Conservation (phyloP, 768 basidiomycete genomes). For the Lyophyllum decastes region DNA sequence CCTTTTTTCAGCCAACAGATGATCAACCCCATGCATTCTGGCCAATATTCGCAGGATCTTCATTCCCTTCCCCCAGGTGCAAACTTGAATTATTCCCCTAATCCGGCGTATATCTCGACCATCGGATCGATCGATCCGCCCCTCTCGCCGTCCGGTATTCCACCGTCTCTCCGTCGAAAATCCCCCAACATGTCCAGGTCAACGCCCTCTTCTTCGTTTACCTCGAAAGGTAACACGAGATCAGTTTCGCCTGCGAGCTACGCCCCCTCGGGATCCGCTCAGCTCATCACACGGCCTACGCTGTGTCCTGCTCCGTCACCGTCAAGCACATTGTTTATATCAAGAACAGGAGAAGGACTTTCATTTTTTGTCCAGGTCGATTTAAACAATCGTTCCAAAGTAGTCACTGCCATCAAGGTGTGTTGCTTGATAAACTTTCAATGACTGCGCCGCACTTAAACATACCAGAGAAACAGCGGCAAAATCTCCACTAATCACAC, state of each 20-base stretch:
- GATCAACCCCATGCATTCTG: background rate
- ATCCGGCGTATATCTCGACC: background rate
- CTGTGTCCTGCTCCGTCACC: conserved; percentile 10
- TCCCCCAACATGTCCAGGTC: conserved; percentile 10
- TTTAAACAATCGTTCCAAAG: conserved; percentile 48
- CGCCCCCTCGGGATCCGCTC: conserved; percentile 3
- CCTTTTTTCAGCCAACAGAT: background rate
- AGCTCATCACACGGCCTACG: background rate
- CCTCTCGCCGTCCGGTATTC: conserved; percentile 15
- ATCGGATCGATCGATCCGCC: background rate
- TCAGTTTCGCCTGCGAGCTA: conserved; percentile 8
- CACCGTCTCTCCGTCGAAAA: conserved; percentile 17
- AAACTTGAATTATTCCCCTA: background rate
- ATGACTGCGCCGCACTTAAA: background rate
- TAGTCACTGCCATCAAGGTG: conserved; percentile 65
- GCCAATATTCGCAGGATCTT: background rate
- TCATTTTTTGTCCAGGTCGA: conserved; percentile 73
- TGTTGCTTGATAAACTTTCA: conserved; percentile 11
- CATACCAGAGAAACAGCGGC: conserved; percentile 64
- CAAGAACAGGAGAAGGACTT: conserved; percentile 41
- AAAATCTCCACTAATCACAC: conserved; percentile 52
- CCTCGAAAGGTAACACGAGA: conserved; percentile 9
- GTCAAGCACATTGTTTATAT: conserved; percentile 42
- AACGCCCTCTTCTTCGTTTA: conserved; percentile 8
- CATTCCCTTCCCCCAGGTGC: background rate